Conservation (phyloP, 2,329 filamentous ascomycete species). For the Emericellopsis atlantica region DNA sequence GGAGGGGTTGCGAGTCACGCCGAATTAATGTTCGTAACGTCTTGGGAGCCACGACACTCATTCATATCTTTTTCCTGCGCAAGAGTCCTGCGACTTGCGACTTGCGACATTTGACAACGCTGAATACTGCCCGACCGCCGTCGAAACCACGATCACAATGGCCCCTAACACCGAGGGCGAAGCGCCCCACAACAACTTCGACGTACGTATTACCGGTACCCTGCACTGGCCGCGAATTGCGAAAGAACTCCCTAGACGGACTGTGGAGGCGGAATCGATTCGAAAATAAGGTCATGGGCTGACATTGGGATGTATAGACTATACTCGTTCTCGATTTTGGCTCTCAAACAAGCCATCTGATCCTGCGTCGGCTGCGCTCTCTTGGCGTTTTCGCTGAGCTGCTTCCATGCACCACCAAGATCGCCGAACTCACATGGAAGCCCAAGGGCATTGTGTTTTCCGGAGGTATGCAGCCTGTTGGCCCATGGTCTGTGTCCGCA, state of each 20-base stretch:
- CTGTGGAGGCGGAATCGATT: not conserved
- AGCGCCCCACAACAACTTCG: conserved; percentile 1
- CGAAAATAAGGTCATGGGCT: too few relatives aligned
- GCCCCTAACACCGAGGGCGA: not conserved
- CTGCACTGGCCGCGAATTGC: not conserved
- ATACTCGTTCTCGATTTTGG: conserved; percentile 62
- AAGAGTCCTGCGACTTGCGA: too few relatives aligned
- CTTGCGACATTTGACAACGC: too few relatives aligned
- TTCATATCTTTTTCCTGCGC: too few relatives aligned
- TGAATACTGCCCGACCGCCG: too few relatives aligned
- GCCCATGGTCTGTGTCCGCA: not conserved
- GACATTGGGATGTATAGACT: conserved; percentile 30
- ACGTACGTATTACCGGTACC: not conserved
- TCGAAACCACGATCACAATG: conserved; percentile 1
- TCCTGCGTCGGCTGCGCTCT: conserved; percentile 61
- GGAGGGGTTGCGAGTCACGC: too few relatives aligned
- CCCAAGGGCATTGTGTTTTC: conserved; percentile 66
- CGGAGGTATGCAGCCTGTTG: conserved; percentile 14
- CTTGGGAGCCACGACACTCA: too few relatives aligned
- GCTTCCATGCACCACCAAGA: conserved; percentile 75
- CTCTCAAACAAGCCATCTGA: conserved; percentile 59
- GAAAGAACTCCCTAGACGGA: not conserved
- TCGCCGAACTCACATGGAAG: conserved; percentile 63
- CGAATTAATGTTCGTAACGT: too few relatives aligned
- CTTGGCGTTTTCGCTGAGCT: conserved; percentile 80